Conservation (phyloP, 2,329 filamentous ascomycete genomes). For the Incumbomyces lentus region DNA sequence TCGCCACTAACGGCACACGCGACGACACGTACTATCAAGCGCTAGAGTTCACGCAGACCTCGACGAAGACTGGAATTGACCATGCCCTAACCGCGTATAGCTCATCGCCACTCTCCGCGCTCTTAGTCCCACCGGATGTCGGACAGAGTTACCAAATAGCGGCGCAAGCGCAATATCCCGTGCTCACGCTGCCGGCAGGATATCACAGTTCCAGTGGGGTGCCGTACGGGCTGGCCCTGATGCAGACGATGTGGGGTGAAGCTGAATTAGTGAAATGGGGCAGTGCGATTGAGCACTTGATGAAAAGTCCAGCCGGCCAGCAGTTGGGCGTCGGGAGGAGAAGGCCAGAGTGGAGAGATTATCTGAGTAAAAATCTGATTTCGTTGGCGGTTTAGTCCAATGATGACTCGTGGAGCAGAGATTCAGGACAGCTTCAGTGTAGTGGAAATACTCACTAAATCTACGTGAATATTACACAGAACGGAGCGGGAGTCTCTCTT, state of each 20-base stretch:
- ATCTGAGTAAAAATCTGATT: background rate
- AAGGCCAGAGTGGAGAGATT: constrained; percentile 1
- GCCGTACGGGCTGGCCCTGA: constrained; percentile 51
- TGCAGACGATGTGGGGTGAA: constrained; percentile 54
- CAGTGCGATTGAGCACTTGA: constrained; percentile 53
- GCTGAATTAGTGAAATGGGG: constrained; percentile 48
- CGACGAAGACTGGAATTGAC: constrained; percentile 57
- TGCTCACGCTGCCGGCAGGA: constrained; percentile 58
- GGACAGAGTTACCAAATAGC: constrained; percentile 56
- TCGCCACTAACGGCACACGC: constrained; percentile 49
- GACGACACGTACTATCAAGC: constrained; percentile 60
- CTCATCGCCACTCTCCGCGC: constrained; percentile 41
- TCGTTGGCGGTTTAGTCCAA: background rate
- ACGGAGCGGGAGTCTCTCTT: too few relatives aligned
- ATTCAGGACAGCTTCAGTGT: too few relatives aligned
- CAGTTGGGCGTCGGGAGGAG: background rate
- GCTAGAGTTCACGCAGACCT: constrained; percentile 49
- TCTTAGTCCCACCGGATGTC: constrained; percentile 60
- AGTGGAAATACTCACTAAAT: too few relatives aligned
- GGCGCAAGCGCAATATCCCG: constrained; percentile 65
- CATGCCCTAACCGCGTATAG: constrained; percentile 44
- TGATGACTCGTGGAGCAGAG: too few relatives aligned
- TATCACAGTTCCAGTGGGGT: constrained; percentile 42
- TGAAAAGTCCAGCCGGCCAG: constrained; percentile 20
- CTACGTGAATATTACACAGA: too few relatives aligned